Base-by-base conservation (phyloP, 2,329 filamentous ascomycete species). In the Fusarium dimerum region DNA sequence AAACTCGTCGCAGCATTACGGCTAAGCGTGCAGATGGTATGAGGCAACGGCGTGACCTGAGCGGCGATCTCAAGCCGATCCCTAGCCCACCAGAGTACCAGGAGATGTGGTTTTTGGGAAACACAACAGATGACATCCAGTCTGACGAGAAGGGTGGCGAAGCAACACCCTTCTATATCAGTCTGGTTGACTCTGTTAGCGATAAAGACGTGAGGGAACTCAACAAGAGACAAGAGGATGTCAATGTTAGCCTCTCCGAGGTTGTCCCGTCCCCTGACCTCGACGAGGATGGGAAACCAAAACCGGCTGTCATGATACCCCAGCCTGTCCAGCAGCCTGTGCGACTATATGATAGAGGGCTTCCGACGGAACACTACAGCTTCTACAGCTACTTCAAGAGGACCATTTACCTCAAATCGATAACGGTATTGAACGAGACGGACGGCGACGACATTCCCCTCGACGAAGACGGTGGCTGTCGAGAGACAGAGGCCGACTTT, bases 351-450 rank as follows among this genome's bases (percentile, higher is more conserved):
- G 90, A 97, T 69, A 88, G 92, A 17, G 92, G 89, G 16, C 77
- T 89, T 29, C 75, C 81, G 2, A 87, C 87, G 0, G 93, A 97
- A 70, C 91, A 96, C 72, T 97, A 95, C 71, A 91, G 90, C 3
- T 97, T 97, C 74, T 97, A 96, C 74, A 89, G 83, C 1, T 95
- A 96, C 76, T 97, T 89, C 71, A 86, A 92, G 72, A 90, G 92
- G 59, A 88, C 87, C 9, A 90, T 96, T 57, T 96, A 93, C 75
- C 78, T 96, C 56, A 84, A 86, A 61, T 85, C 84, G 15, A 73
- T 79, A 11, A 71, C 72, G 1, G 68, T 74, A 1, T 67, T 83
- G 52, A 79, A 80, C 56, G 65, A 66, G n/a, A 76, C 76, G 15
- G 66, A 67, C 13, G 67, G 73, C n/a, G 68, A 67, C 8, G 67